Evolutionary conservation across 2,329 filamentous ascomycete genomes (phyloP), one percentile per base, ranked within the genome.

Genomic region (Macrophomina tecta): DNA sequence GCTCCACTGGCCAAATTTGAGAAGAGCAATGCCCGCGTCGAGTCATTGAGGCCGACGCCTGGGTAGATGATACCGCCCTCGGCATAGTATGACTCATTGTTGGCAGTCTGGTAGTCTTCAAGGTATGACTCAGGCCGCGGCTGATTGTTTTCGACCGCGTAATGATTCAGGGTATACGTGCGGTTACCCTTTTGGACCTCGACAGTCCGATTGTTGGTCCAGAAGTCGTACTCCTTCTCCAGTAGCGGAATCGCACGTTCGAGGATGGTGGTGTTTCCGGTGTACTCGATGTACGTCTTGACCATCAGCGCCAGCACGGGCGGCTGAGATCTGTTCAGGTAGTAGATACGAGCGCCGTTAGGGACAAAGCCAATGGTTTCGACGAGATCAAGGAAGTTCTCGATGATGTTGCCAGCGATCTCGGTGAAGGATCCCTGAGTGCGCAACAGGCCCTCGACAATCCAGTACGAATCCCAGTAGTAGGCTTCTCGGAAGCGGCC

Each of bases 391-490:
- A 90, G 78, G 70, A 91, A 91, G 73, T 91, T 91, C 72, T 90
- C 87, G 69, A 91, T 89, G 36, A 87, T 89, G 76, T 91, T 90
- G 73, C 82, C 83, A 4, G 88, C 85, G 68, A 91, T 89, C 40
- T 86, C 76, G 6, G 85, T 84, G 69, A 90, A 91, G 52, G 84
- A 84, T 45, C 89, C 89, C 16, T 87, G 84, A 0, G 88, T 90
- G 55, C 89, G 84, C 40, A 91, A 77, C 30, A 91, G 81, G 30
- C 89, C 89, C 76, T 89, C 85, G 55, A 91, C 71, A 58, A 90
- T 89, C 88, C 87, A 90, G 78, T 86, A 90, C 38, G 87, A 88
- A 75, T 91, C 88, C 89, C 89, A 91, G 75, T 91, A 91, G 73
- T 91, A 91, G 1, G 87, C 84, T 76, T 91, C 89, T 40, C 89